Evolutionary conservation across 1,284 basidiomycete genomes (phyloP).

Genomic region (Microbotryum violaceum): DNA sequence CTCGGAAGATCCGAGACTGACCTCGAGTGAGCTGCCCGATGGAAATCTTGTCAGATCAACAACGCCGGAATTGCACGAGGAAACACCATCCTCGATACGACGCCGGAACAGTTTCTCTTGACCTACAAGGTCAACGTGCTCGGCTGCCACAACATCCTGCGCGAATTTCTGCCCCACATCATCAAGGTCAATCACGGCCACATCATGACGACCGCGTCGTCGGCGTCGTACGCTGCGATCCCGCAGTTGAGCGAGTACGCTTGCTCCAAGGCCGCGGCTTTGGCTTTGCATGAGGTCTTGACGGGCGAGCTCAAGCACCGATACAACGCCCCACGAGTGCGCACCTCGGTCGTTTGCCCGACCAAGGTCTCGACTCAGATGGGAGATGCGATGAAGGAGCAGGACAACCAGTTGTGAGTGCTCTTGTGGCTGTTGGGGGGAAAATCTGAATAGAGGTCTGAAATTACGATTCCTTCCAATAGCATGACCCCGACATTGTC

Average conservation of each 20-base stretch:
- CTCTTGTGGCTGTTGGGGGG: neutral
- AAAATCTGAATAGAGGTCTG: too few species aligned
- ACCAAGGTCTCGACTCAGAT: constrained; percentile 29
- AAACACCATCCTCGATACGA: constrained; percentile 27
- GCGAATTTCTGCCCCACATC: constrained; percentile 31
- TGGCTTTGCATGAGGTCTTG: constrained; percentile 29
- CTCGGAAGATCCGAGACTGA: neutral
- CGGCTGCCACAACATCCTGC: constrained; percentile 24
- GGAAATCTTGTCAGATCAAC: constrained; percentile 19
- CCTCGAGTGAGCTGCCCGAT: too few species aligned
- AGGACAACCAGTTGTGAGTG: constrained; percentile 18
- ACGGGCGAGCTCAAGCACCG: constrained; percentile 24
- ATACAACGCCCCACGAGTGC: constrained; percentile 27
- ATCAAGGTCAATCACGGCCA: constrained; percentile 24
- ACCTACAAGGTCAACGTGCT: constrained; percentile 32
- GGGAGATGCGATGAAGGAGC: constrained; percentile 26
- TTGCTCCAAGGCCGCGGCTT: constrained; percentile 24
- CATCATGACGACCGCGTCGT: constrained; percentile 27
- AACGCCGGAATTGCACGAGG: constrained; percentile 33
- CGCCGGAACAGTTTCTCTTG: constrained; percentile 19
- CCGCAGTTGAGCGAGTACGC: constrained; percentile 25
- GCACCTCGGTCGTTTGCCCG: constrained; percentile 30
- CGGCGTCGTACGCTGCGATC: constrained; percentile 20
- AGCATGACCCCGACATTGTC: constrained; percentile 18
- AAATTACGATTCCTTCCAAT: neutral